A percentile compares a stretch with the other conserved stretches of the same genome.
Conservation (phyloP, 345 rosid species). For the Erodium maritimum region DNA sequence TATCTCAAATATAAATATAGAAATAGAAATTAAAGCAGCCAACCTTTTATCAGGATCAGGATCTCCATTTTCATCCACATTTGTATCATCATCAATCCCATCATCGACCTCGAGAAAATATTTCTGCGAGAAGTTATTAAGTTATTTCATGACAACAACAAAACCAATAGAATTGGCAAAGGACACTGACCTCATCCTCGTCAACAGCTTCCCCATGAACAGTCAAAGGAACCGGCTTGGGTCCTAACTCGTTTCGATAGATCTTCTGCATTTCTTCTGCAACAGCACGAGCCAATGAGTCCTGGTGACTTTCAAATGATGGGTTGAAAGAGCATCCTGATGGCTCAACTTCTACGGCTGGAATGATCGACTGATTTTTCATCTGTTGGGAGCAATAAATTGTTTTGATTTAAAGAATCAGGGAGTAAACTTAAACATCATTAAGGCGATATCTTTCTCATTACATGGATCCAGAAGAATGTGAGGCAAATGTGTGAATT, state of each 20-base stretch:
- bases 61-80: slow-evolving; percentile 17
- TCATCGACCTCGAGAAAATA: slow-evolving; percentile 70
- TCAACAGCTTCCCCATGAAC: slow-evolving; percentile 44
- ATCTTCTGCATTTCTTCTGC: slow-evolving; percentile 92
- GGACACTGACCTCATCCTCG: slow-evolving; percentile 58
- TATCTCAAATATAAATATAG: background rate
- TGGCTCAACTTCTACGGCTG: slow-evolving; percentile 90
- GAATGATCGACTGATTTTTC: slow-evolving; percentile 47
- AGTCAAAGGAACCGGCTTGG: slow-evolving; percentile 77
- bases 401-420: background rate
- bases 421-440: background rate
- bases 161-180: slow-evolving; percentile 2
- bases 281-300: slow-evolving; percentile 82
- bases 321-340: slow-evolving; percentile 93
- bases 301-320: slow-evolving; percentile 77
- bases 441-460: too few species aligned
- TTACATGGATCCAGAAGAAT: too few species aligned
- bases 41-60: slow-evolving; percentile 43
- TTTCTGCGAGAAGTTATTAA: slow-evolving; percentile 29
- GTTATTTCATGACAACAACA: background rate
- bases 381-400: slow-evolving; percentile 20
- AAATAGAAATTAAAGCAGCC: background rate
- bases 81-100: slow-evolving; percentile 26
- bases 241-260: slow-evolving; percentile 71
- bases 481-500: too few species aligned